Base-by-base conservation (phyloP, 176 grass and related monocot genomes). In the Aegilops tauschii region DNA sequence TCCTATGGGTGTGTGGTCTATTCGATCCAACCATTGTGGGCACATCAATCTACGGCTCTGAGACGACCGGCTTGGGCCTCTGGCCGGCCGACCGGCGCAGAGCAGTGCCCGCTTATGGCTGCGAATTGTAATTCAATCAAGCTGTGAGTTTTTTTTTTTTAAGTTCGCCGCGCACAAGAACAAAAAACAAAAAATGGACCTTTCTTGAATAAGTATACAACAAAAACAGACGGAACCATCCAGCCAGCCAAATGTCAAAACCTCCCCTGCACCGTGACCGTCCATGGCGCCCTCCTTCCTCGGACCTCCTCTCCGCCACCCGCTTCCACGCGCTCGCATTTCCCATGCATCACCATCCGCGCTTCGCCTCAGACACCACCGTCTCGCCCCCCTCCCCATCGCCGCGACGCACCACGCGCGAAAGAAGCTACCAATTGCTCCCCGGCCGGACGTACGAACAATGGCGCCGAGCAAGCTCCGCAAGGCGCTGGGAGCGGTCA, bases 381-480 rank as follows among this genome's bases (percentile, higher is more conserved):
- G 42, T 80, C 64, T 31, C 8, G 12, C 21, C 31, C 18, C 23
- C 59, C 14, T 69, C 10, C 65, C 49, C 75, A 27, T 21, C 35
- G 35, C 40, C 40, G 5, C 70, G 12, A 42, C 17, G 31, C 65
- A 2, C 32, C 6, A 36, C 14, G 6, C 35, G 40, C 20, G 1
- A 29, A 45, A 34, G 83, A 40, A 80, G 14, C 77, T 4, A 12
- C 67, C 81, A 28, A 59, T 37, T 61, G 49, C 69, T 74, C 69
- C 36, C 70, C 69, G 69, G 31, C 8, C 14, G 9, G 9, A 39
- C 34, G 6, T 6, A 30, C 34, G 9, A 27, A 10, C 61, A 9
- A 96, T 96, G 94, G 85, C 94, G 31, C 92, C 94, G 23, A 95
- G 94, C 90, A 94, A 86, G 77, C 87, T 99, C 34, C 88, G 94